These are phyloP conservation scores for Blastobotrys persicus DNA, from an alignment of 1,139 yeast species.

Conservation along the genomic window DNA sequence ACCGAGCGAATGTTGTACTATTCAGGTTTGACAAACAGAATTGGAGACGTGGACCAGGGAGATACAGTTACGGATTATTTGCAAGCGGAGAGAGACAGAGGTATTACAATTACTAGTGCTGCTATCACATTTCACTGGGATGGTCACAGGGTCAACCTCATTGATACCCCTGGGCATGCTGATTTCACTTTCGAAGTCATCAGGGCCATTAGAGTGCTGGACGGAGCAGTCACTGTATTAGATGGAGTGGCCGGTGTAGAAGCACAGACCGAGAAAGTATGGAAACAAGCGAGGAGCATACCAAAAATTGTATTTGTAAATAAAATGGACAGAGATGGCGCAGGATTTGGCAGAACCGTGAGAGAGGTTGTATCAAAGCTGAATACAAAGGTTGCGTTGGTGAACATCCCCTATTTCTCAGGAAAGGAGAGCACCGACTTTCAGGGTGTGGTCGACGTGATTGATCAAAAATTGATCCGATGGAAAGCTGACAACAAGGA, in stretches of 20 bases:
- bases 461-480: conserved; percentile 59
- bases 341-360: conserved; percentile 89
- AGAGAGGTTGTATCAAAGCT: conserved; percentile 78
- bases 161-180: conserved; percentile 98
- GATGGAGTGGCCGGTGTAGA: conserved; percentile 99
- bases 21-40: conserved; percentile 72
- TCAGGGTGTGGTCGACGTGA: conserved; percentile 78
- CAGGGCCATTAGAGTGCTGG: conserved; percentile 82
- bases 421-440: conserved; percentile 49
- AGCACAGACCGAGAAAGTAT: conserved; percentile 95
- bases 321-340: conserved; percentile 96
- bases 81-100: conserved; percentile 87
- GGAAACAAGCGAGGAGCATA: conserved; percentile 77
- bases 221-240: conserved; percentile 87
- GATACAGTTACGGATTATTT: conserved; percentile 93
- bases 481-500: conserved; percentile 56
- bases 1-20: conserved; percentile 89
- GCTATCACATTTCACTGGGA: conserved; percentile 93
- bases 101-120: conserved; percentile 95
- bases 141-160: conserved; percentile 68
- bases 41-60: conserved; percentile 96
- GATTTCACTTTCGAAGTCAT: conserved; percentile 95
- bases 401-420: conserved; percentile 75
- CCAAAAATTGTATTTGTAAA: conserved; percentile 82
- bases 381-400: conserved; percentile 67